Conservation (phyloP, 768 basidiomycete species). For the Rhodotorula diobovata region DNA sequence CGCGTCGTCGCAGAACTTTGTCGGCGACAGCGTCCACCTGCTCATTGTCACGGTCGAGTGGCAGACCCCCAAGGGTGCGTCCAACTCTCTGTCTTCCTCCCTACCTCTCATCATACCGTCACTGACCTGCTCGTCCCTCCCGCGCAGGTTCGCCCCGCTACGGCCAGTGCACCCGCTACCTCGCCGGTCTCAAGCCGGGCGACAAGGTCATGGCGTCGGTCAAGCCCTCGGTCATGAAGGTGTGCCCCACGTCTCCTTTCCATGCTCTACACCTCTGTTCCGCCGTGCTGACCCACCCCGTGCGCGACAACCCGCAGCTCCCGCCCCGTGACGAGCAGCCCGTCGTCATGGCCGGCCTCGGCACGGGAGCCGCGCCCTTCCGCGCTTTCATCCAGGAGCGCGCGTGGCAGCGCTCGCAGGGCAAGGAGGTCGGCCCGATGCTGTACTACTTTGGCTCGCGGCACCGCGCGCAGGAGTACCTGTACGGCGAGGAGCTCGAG, state of each 20-base stretch:
- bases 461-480: conserved; percentile 88
- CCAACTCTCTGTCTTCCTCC: conserved; percentile 52
- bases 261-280: conserved; percentile 11
- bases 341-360: conserved; percentile 96
- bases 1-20: conserved; percentile 88
- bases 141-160: conserved; percentile 64
- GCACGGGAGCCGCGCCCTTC: conserved; percentile 98
- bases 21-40: conserved; percentile 89
- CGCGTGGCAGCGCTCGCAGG: conserved; percentile 70
- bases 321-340: conserved; percentile 80
- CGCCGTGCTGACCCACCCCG: conserved; percentile 4
- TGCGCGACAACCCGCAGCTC: conserved; percentile 55
- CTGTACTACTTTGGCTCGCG: conserved; percentile 99
- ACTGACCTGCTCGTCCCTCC: conserved; percentile 2
- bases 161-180: conserved; percentile 95
- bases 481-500: conserved; percentile 84
- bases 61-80: conserved; percentile 62
- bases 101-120: background rate
- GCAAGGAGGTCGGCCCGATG: conserved; percentile 77
- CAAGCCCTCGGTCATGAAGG: conserved; percentile 99
- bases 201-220: conserved; percentile 95
- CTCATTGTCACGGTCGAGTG: conserved; percentile 96
- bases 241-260: conserved; percentile 46
- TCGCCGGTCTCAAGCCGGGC: conserved; percentile 73
- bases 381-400: conserved; percentile 97